Base-by-base conservation (phyloP, 495 filamentous ascomycete genomes). In the Lasiosphaeria miniovina region DNA sequence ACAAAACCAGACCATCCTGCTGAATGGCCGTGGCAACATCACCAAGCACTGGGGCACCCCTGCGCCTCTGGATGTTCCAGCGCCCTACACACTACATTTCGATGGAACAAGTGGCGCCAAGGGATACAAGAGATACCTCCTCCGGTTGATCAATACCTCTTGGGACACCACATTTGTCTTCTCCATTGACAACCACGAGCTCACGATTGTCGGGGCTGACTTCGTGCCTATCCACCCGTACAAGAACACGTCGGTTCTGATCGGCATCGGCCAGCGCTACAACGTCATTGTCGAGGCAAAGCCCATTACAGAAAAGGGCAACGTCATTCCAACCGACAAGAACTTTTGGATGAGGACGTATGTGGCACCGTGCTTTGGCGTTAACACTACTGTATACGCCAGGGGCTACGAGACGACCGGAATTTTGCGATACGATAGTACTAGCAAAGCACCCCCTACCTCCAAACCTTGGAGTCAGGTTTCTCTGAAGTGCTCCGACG, bases 241-340 rank as follows among this genome's bases (percentile, higher is more conserved):
- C 33, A 17, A 24, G 6, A 60, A 60, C 34, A 62, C 72, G 6
- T 68, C 73, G 6, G 55, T 87, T 5, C 67, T 71, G 10, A 74
- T 90, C 38, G 79, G 66, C 43, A 86, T 88, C 63, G 86, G 83
- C 6, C 85, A 90, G 69, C 77, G 87, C 33, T 88, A 87, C 70
- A 79, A 88, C 60, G 72, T 89, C n/a, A 79, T 89, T 56, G 75
- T 89, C 32, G 77, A 78, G 40, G 86, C 85, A 5, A 75, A 84
- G 54, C 75, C 82, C 53, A 61, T 64, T 3, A 72, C 77, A 32
- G 34, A 51, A 35, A 77, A 84, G 57, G 86, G 84, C 64, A 74
- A 63, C 31, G 86, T 83, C 5, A 85, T 89, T 15, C 60, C 88
- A 36, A 11, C 1, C 51, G 14, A 51, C 12, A 10, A 24, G 9